Base-by-base conservation (phyloP, 2,329 filamentous ascomycete genomes). In the Aspergillus calidoustus region DNA sequence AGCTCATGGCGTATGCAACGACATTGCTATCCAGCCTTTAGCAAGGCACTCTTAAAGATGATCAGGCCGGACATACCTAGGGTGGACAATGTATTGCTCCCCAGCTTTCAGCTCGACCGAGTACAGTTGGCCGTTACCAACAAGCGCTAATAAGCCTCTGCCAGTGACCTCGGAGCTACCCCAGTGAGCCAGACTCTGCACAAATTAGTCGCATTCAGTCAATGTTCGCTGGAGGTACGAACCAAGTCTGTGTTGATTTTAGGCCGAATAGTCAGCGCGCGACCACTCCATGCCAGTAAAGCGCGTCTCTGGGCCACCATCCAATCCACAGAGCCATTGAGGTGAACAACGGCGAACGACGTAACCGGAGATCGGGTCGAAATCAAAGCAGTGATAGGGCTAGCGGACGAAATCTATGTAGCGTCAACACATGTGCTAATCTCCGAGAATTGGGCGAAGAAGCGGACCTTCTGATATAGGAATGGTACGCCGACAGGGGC, bases 271-370 rank as follows among this genome's bases (percentile, higher is more conserved):
- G 84, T 83, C 58, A 99, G 83, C 0, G 92, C 93, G 75, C 96
- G 91, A 30, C 95, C 95, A 0, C 94, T 97, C 95, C 95, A 99
- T 58, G 95, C 95, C n/a, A 98, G 83, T 57, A 99, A 83, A 1
- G 93, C 93, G 67, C 91, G 90, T 64, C 92, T 86, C 75, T 98
- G 93, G 7, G 92, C 86, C 8, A 99, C 82, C 83, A 97, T 91
- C 94, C 95, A 99, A 79, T 99, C 95, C 61, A 93, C 89, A 4
- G 93, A 92, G 61, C 95, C 95, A 80, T 99, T 93, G 54, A 99
- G 86, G 74, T 94, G 91, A 28, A 99, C 84, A 7, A 96, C 87
- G 13, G 91, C 89, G 69, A 99, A 93, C 6, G 93, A 93, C 0
- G 93, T 95, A 56, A 90, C 88, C 4, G 92, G 88, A 5, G 92